Evolutionary conservation across 2,329 filamentous ascomycete genomes (phyloP).

Genomic region (Cordyceps tenuipes): DNA sequence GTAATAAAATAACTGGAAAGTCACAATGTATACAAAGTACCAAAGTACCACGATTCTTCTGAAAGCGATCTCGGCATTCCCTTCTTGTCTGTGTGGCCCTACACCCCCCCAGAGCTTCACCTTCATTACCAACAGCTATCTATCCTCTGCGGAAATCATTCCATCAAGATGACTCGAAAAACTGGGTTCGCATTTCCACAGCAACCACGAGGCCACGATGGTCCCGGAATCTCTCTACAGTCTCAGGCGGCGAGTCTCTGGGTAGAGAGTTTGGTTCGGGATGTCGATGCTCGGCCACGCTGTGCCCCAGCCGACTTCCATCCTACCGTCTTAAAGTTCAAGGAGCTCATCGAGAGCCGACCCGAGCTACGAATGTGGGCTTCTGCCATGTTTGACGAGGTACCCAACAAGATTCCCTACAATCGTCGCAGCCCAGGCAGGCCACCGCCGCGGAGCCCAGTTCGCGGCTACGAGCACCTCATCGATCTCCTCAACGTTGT

Average conservation of each 20-base stretch:
- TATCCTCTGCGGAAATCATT: too few species aligned
- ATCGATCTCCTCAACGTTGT: conserved; percentile 16
- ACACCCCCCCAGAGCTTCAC: too few species aligned
- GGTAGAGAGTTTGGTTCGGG: not conserved
- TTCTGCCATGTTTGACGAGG: conserved; percentile 17
- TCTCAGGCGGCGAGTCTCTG: not conserved
- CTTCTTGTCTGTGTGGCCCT: too few species aligned
- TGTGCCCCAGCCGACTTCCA: rapidly evolving
- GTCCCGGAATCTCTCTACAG: not conserved
- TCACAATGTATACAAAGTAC: too few species aligned
- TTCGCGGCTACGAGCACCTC: conserved; percentile 17
- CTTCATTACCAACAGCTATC: not conserved
- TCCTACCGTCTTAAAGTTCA: not conserved
- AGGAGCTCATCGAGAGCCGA: conserved; percentile 13
- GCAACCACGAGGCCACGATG: not conserved
- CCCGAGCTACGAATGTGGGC: conserved; percentile 19
- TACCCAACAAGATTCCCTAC: conserved; percentile 18
- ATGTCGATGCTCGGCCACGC: not conserved
- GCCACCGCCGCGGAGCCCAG: conserved; percentile 9
- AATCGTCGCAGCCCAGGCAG: conserved; percentile 10
- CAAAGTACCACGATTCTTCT: too few species aligned
- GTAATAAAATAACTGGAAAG: not conserved
- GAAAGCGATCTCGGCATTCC: too few species aligned
- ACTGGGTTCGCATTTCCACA: not conserved
- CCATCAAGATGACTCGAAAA: not conserved